These are phyloP conservation scores for Laburnicola sp. DNA, from an alignment of 2,329 filamentous ascomycete species.

Conservation along the genomic window DNA sequence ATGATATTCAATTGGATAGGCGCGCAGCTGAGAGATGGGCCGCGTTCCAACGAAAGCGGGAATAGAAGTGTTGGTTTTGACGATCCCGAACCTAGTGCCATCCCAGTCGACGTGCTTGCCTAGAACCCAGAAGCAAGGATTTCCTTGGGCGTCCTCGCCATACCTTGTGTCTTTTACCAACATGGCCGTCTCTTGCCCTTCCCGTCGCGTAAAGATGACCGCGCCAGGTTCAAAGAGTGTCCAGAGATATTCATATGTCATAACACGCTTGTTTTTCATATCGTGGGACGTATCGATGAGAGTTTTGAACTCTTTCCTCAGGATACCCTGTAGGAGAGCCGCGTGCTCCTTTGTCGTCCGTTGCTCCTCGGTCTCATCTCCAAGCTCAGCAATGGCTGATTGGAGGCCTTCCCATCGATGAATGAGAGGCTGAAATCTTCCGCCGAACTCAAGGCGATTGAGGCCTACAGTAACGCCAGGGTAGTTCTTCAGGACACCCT, in stretches of 20 bases:
- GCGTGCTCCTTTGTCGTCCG: conserved; percentile 45
- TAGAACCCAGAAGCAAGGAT: conserved; percentile 44
- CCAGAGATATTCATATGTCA: conserved; percentile 51
- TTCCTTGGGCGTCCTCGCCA: conserved; percentile 37
- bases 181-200: conserved; percentile 44
- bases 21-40: conserved; percentile 47
- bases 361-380: conserved; percentile 32
- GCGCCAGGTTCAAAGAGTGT: conserved; percentile 48
- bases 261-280: conserved; percentile 45
- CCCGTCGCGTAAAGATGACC: conserved; percentile 36
- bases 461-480: conserved; percentile 65
- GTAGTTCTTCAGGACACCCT: conserved; percentile 60
- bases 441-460: conserved; percentile 63
- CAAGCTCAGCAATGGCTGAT: conserved; percentile 28
- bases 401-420: conserved; percentile 62
- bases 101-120: conserved; percentile 47
- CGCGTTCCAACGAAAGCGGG: conserved; percentile 46
- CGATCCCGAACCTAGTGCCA: conserved; percentile 39
- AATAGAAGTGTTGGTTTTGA: conserved; percentile 35
- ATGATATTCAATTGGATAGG: conserved; percentile 53
- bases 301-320: conserved; percentile 48
- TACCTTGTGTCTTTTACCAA: conserved; percentile 36
- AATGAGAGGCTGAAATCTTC: conserved; percentile 66
- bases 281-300: conserved; percentile 48
- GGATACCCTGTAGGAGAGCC: conserved; percentile 42